Percentiles rank a stretch among this genome's conserved stretches.
These are phyloP conservation scores for Skeletonema grethae DNA, from an alignment of 108 stramenopile species.

Conservation along the genomic window DNA sequence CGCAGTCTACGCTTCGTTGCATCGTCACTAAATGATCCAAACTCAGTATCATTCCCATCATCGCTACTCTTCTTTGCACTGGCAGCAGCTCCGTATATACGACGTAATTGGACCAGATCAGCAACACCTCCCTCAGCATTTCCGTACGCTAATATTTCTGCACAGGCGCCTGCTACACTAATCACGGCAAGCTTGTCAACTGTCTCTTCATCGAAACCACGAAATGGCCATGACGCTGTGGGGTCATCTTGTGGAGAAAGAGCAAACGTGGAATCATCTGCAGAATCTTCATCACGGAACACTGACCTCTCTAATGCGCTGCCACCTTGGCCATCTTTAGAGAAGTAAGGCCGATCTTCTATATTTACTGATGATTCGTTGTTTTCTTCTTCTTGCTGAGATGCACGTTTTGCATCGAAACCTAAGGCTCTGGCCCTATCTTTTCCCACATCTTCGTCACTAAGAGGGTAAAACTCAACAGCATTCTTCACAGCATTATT, in stretches of 20 bases:
- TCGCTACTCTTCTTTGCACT: not conserved
- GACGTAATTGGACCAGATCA: conserved; percentile 69
- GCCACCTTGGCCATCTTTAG: conserved; percentile 66
- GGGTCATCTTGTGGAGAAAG: conserved; percentile 63
- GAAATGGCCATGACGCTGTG: conserved; percentile 75
- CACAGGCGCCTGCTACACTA: conserved; percentile 83
- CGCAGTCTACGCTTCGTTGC: conserved; percentile 38
- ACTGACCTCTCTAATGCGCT: conserved; percentile 60
- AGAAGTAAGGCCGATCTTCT: conserved; percentile 67
- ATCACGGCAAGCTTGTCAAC: conserved; percentile 76
- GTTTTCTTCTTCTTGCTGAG: conserved; percentile 7
- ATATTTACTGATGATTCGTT: not conserved
- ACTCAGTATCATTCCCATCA: not conserved
- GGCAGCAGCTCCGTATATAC: conserved; percentile 50
- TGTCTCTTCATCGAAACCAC: conserved; percentile 78
- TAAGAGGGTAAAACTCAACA: conserved; percentile 86
- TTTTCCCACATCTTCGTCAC: conserved; percentile 59
- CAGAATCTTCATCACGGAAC: conserved; percentile 62
- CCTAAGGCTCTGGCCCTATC: conserved; percentile 66
- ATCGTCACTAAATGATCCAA: conserved; percentile 40
- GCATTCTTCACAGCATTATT: conserved; percentile 84
- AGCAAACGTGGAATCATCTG: conserved; percentile 55
- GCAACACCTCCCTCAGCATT: conserved; percentile 78
- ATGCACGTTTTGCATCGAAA: conserved; percentile 54
- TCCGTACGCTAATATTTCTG: conserved; percentile 81